Base-by-base conservation (phyloP, 495 filamentous ascomycete species). In the Trichoderma asperelloides region DNA sequence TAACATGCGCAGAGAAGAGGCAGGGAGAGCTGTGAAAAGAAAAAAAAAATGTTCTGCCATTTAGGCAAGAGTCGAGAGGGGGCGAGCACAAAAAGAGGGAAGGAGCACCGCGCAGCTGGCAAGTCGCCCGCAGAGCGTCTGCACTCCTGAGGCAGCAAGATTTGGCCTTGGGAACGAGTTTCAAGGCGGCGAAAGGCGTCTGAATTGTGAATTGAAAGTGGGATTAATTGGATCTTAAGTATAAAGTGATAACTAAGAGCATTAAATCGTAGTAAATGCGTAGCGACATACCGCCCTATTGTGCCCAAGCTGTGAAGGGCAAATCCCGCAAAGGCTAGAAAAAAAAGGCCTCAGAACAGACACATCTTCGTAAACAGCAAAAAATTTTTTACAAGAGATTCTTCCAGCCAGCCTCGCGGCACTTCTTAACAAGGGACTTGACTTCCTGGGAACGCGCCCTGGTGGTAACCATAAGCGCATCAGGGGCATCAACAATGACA, bases 371-470 rank as follows among this genome's bases (percentile, higher is more conserved):
- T 23, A 51, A 37, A 21, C n/a, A 21, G 47, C 18, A 47, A n/a
- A 37, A 2, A 2, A 37, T 7, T 0, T 11, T 30, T 30, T 30
- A 60, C 25, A 60, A 13, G 13, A 60, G 16, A 33, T 60, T 60
- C 55, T 60, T 60, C 55, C 55, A 60, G 12, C 55, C 55, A 60
- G 55, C 55, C 23, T 60, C 55, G 55, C 55, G 55, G 25, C 55
- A 60, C 13, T 60, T 60, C 25, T 60, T 60, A 11, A 60, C 55
- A 5, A 60, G 27, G 9, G 55, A 60, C 16, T 60, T 60, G 11
- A 60, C 55, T 25, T 60, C 55, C 25, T 60, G 55, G 12, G 55
- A 60, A 30, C 55, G 55, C 2, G 55, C 55, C 0, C 55, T 28
- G 11, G 55, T 60, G 23, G 55, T 60, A 2, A 60, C 55, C 55